Conservation (phyloP, 495 filamentous ascomycete genomes). For the Choiromyces venosus region DNA sequence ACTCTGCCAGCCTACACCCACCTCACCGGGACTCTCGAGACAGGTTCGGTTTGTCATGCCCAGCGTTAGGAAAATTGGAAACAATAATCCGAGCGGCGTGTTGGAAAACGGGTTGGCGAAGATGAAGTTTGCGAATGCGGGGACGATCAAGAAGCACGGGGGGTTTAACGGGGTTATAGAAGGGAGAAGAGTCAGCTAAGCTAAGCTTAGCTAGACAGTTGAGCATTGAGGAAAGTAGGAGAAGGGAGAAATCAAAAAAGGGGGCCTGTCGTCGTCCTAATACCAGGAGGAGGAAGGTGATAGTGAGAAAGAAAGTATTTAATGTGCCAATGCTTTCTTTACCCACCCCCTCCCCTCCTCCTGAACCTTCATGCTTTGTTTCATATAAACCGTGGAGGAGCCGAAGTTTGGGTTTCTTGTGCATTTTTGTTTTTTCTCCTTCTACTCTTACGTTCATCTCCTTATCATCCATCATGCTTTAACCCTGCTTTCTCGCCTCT, state of each 20-base stretch:
- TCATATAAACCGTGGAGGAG: not conserved
- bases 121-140: slow-evolving; percentile 31
- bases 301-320: slow-evolving; percentile 1
- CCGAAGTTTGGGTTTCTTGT: not conserved
- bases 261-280: not conserved
- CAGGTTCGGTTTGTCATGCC: slow-evolving; percentile 36
- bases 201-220: not conserved
- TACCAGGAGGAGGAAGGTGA: not conserved
- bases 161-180: slow-evolving; percentile 9
- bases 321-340: not conserved
- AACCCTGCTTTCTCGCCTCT: not conserved
- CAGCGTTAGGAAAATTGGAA: slow-evolving; percentile 20
- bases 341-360: not conserved
- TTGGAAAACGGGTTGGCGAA: slow-evolving; percentile 32
- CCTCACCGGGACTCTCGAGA: slow-evolving; percentile 16
- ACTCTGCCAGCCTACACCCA: slow-evolving; percentile 23
- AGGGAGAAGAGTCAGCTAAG: not conserved
- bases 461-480: not conserved
- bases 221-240: not conserved
- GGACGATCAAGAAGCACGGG: slow-evolving; percentile 13
- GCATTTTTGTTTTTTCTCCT: not conserved
- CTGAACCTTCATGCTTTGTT: not conserved
- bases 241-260: not conserved
- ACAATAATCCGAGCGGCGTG: slow-evolving; percentile 25
- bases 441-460: too few species aligned